phyloP scores from a whole-genome alignment of 768 basidiomycete genomes.

The Dacryopinax primogenitus region DNA sequence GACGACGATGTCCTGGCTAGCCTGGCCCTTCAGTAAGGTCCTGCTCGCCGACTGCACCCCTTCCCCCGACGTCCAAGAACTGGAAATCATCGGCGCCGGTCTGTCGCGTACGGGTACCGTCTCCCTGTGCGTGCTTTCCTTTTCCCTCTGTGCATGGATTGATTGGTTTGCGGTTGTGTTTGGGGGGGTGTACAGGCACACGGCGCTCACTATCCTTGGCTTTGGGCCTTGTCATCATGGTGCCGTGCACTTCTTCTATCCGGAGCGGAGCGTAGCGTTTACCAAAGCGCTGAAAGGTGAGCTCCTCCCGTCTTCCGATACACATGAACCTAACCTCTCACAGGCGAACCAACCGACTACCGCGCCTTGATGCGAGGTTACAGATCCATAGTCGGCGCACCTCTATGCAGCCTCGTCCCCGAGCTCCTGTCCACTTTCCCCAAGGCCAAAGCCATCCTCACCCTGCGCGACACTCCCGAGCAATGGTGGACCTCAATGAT shows the following conservation, averaged over 20 bases:
- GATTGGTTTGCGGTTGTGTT: neutral
- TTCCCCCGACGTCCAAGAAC: neutral
- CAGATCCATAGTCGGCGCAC: neutral
- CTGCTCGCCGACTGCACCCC: neutral
- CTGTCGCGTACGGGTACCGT: neutral
- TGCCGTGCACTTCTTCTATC: neutral
- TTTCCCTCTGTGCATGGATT: neutral
- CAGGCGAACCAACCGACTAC: neutral
- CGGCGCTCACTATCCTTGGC: neutral
- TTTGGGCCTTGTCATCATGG: neutral
- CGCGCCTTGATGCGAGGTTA: neutral
- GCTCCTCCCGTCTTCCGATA: neutral
- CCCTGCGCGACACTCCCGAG: neutral
- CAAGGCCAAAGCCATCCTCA: conserved; percentile 6
- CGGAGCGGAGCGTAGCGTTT: neutral
- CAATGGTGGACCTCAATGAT: neutral
- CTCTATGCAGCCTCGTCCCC: neutral
- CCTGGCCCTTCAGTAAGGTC: neutral
- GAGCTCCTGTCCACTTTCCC: conserved; percentile 9
- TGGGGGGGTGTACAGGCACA: neutral
- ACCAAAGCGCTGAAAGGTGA: neutral
- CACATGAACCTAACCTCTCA: neutral
- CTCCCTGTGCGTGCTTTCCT: neutral
- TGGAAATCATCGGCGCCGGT: neutral
- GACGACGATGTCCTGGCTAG: neutral